Evolutionary conservation across 2,329 filamentous ascomycete species (phyloP), one percentile per base, ranked within the genome.

Genomic region (Iodosphaeria phyllophila): DNA sequence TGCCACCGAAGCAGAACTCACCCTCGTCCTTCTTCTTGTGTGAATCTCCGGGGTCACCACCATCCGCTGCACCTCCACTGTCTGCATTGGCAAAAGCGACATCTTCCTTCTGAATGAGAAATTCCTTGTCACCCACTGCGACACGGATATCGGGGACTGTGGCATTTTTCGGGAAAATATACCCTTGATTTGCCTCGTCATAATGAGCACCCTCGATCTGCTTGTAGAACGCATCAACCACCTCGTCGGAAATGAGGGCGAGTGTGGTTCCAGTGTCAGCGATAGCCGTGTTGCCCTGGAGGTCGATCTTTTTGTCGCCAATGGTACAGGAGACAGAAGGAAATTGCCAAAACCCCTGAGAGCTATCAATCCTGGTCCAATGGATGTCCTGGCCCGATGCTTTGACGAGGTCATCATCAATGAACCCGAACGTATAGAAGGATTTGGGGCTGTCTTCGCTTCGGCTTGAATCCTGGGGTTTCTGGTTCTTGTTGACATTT

Each of bases 391-490:
- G 42, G 16, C 57, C 59, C 2, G 60, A 59, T 4, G 54, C 51
- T 27, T 51, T 56, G 23, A 76, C 54, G 0, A 64, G 58, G n/a
- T 62, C 58, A 33, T 72, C 41, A 37, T 79, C 74, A 38, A 80
- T 73, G 44, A 57, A 74, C 12, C 75, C 75, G 34, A 80, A 79
- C 2, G 74, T 79, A 50, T 74, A 80, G 51, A 77, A 80, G 0
- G 60, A 64, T n/a, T n/a, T n/a, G n/a, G n/a, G n/a, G n/a, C n/a
- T n/a, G n/a, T n/a, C n/a, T n/a, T n/a, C n/a, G n/a, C n/a, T n/a
- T n/a, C n/a, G n/a, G n/a, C n/a, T n/a, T n/a, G n/a, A n/a, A n/a
- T n/a, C n/a, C n/a, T n/a, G n/a, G n/a, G n/a, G 30, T 57, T 46
- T 19, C 33, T 68, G 39, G 37, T 76, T 70, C 35, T 77, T 70